Evolutionary conservation across 2,329 filamentous ascomycete species (phyloP).

Genomic region (Claviceps humidiphila): DNA sequence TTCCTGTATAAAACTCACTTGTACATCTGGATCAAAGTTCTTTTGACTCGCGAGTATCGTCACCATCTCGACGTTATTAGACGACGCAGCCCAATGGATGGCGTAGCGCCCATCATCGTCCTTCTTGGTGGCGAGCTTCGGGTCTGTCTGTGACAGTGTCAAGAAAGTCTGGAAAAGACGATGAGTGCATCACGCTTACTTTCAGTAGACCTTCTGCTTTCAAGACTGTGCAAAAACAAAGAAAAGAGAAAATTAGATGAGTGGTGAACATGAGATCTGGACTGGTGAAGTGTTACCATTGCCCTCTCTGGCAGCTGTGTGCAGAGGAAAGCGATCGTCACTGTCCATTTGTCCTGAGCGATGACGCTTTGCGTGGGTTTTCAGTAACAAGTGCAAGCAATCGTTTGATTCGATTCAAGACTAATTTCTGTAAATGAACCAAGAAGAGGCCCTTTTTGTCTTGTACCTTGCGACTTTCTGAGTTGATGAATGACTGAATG

Average conservation of each 20-base stretch:
- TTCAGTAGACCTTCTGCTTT: conserved; percentile 10
- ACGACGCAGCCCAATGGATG: conserved; percentile 87
- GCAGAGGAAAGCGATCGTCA: conserved; percentile 62
- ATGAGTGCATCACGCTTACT: conserved; percentile 1
- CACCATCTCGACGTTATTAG: conserved; percentile 65
- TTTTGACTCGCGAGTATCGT: conserved; percentile 56
- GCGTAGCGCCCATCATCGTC: conserved; percentile 84
- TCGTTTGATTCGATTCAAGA: too few relatives aligned
- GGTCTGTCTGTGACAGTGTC: conserved; percentile 47
- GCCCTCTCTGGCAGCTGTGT: conserved; percentile 76
- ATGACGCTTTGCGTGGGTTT: too few relatives aligned
- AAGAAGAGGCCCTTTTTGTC: background rate
- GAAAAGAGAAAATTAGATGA: background rate
- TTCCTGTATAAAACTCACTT: conserved; percentile 33
- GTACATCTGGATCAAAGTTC: conserved; percentile 71
- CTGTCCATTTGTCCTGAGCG: conserved; percentile 15
- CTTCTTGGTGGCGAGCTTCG: conserved; percentile 55
- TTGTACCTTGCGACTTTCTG: background rate
- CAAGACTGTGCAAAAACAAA: conserved; percentile 4
- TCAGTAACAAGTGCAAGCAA: too few relatives aligned
- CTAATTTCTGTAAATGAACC: background rate
- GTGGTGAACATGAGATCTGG: background rate
- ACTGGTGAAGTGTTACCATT: conserved; percentile 41
- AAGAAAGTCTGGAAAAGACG: background rate
- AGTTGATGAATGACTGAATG: background rate